A percentile compares a stretch with the other conserved stretches of the same genome.
These are phyloP conservation scores for Penicillium sp. DNA, from an alignment of 2,329 filamentous ascomycete species.

Conservation along the genomic window DNA sequence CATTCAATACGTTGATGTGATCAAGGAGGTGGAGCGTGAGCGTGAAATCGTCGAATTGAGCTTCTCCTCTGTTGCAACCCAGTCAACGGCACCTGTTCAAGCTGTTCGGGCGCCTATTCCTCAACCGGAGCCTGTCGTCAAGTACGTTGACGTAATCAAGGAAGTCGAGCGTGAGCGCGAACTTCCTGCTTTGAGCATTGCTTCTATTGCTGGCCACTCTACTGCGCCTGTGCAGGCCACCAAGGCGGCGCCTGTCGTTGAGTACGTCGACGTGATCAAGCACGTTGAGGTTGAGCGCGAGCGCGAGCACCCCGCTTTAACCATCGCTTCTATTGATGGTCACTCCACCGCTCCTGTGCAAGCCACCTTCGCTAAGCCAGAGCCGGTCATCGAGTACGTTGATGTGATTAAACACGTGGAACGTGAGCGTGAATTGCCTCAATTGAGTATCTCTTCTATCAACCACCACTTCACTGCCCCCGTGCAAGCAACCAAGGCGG, in stretches of 20 bases:
- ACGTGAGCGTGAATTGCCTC: slow-evolving; percentile 17
- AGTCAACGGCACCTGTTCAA: slow-evolving; percentile 29
- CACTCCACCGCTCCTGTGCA: slow-evolving; percentile 28
- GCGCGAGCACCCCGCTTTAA: slow-evolving; percentile 19
- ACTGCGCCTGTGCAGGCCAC: slow-evolving; percentile 22
- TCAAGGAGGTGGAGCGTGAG: slow-evolving; percentile 9
- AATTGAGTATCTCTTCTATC: slow-evolving; percentile 32
- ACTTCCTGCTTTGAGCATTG: slow-evolving; percentile 20
- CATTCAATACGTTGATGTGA: slow-evolving; percentile 14
- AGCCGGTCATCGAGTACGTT: slow-evolving; percentile 14
- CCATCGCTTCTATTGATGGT: slow-evolving; percentile 33
- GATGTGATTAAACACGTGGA: slow-evolving; percentile 14
- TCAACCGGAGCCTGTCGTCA: slow-evolving; percentile 16
- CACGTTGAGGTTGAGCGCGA: slow-evolving; percentile 8
- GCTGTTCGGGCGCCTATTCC: slow-evolving; percentile 10
- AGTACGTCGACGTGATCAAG: slow-evolving; percentile 2
- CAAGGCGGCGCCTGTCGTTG: slow-evolving; percentile 12
- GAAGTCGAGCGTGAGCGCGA: slow-evolving; percentile 13
- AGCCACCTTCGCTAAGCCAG: slow-evolving; percentile 21
- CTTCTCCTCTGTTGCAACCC: slow-evolving; percentile 37
- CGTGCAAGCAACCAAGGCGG: slow-evolving; percentile 7
- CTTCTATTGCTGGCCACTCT: slow-evolving; percentile 22
- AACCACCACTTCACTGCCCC: slow-evolving; percentile 36
- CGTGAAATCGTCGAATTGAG: slow-evolving; percentile 22
- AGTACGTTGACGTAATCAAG: slow-evolving; percentile 10